phyloP scores from a whole-genome alignment of 192 early-diverging fungal species.

The Linnemannia elongata region DNA sequence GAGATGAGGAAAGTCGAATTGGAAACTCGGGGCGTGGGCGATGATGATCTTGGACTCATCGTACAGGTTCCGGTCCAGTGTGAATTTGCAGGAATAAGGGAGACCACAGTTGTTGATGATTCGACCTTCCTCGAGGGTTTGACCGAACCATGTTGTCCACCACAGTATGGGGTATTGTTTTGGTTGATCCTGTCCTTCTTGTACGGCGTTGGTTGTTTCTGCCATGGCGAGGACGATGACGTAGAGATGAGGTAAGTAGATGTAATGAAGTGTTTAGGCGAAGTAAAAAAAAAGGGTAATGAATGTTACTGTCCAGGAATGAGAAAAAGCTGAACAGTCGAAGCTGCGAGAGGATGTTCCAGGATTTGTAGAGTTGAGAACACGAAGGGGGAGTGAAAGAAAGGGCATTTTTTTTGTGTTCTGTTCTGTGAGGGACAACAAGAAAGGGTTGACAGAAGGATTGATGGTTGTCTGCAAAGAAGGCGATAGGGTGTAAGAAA shows the following conservation, averaged over 20 bases:
- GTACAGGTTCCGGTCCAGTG: conserved; percentile 2
- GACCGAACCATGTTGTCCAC: background rate
- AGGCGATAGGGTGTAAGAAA: too few species aligned
- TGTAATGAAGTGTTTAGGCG: background rate
- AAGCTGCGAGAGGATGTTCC: background rate
- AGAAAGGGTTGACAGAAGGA: too few species aligned
- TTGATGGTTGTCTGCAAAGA: too few species aligned
- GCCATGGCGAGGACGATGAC: background rate
- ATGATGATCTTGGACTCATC: conserved; percentile 6
- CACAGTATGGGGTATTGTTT: conserved; percentile 22
- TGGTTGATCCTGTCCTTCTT: background rate
- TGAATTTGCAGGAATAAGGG: conserved; percentile 18
- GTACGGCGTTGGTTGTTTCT: background rate
- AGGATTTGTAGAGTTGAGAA: background rate
- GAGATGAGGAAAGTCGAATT: background rate
- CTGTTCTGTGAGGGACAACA: background rate
- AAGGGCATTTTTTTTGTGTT: background rate
- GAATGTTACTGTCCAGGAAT: background rate
- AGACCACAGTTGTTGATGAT: conserved; percentile 19
- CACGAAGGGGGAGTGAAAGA: background rate
- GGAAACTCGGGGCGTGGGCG: background rate
- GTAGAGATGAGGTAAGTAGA: background rate
- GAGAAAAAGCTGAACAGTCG: background rate
- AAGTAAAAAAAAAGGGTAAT: background rate
- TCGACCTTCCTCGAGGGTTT: background rate